Conservation (phyloP, 1,139 yeast species). For the Suzukiozyma palmioleophila region DNA sequence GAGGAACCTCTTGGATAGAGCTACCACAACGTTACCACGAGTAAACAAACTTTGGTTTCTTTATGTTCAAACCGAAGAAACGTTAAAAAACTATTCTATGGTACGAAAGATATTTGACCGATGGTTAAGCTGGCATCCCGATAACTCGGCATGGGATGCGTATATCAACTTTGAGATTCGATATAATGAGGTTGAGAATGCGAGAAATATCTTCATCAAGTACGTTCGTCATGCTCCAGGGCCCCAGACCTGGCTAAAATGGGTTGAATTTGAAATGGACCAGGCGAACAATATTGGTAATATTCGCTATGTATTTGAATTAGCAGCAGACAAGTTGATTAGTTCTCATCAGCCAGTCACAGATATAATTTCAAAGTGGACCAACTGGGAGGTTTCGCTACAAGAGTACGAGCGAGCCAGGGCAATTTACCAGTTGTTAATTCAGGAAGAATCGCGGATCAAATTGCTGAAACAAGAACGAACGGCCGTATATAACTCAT, state of each 20-base stretch:
- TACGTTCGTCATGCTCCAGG: conserved; percentile 52
- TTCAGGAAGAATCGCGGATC: conserved; percentile 25
- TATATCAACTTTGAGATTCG: conserved; percentile 70
- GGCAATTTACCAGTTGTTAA: conserved; percentile 53
- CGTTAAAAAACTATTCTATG: conserved; percentile 58
- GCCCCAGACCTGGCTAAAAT: conserved; percentile 57
- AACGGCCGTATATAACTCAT: conserved; percentile 38
- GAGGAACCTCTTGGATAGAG: conserved; percentile 76
- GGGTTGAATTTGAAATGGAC: conserved; percentile 33
- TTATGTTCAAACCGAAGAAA: conserved; percentile 79
- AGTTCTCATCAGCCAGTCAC: conserved; percentile 11
- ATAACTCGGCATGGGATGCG: conserved; percentile 66
- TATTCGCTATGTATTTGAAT: conserved; percentile 61
- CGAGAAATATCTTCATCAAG: conserved; percentile 51
- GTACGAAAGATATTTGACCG: conserved; percentile 67
- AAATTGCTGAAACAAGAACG: conserved; percentile 34
- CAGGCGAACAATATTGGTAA: conserved; percentile 11
- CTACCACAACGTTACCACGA: conserved; percentile 67
- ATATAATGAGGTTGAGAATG: conserved; percentile 55
- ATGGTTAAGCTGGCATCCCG: conserved; percentile 80
- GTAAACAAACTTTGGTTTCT: conserved; percentile 85
- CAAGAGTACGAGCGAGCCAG: conserved; percentile 64
- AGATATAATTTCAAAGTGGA: conserved; percentile 44
- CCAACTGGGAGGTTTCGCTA: conserved; percentile 66
- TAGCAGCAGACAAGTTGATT: conserved; percentile 55